Evolutionary conservation across 345 rosid species (phyloP), one percentile per base, ranked within the genome.

Genomic region (Draba incana): DNA sequence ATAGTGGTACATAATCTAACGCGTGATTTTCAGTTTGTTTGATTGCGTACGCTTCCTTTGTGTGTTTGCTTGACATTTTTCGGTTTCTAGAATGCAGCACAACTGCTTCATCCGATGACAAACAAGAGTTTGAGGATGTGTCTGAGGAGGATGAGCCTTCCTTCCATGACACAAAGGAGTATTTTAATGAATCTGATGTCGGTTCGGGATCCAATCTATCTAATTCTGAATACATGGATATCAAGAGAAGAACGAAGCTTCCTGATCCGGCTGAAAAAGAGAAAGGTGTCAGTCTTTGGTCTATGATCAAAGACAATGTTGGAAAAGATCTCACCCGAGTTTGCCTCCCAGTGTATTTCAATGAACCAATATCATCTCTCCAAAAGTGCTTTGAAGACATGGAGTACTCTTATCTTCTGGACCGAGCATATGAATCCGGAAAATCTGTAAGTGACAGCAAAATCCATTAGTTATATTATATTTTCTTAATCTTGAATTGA

Each of bases 211-310:
- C 79, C 49, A 74, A 58, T 38, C 64, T 66, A 57, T 16, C 58
- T 20, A 69, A 64, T 70, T 62, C 62, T 76, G 84, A 63, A 59
- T 75, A 56, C 77, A 71, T 68, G 5, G 72, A 68, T 25, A 70
- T 91, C 77, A 87, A 80, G 77, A 84, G 98, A 79, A 74, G 99
- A 75, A 72, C 69, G 49, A 89, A 83, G 81, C 97, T 94, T 79
- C 99, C 98, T 39, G 88, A 83, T 73, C 98, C 99, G 39, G 81
- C 85, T 70, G 99, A 94, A 80, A 89, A 94, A 81, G 98, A 91
- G 81, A 91, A 85, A 83, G 98, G 95, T 53, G 92, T 91, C 25
- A 94, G 97, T 76, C 96, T 94, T 75, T 91, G 99, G 99, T 94
- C 98, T 62, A 84, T 91, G 96, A 94, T 91, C 77, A 94, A 94